These are phyloP conservation scores for Populus hybrid DNA, from an alignment of 441 rosid species.

Conservation along the genomic window DNA sequence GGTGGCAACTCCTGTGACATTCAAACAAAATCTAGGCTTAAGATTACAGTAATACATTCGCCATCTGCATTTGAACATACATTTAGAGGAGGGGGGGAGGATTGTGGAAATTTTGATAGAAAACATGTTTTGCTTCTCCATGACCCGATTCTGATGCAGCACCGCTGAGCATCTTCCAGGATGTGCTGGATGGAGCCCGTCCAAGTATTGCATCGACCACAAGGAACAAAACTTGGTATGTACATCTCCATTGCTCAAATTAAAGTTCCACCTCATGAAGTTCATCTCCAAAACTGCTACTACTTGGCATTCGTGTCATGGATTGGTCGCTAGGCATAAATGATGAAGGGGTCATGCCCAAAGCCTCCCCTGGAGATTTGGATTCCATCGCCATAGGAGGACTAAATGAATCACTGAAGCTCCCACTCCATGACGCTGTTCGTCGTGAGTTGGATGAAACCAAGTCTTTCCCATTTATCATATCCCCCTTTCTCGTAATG, in stretches of 20 bases:
- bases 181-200: slow-evolving; percentile 20
- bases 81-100: not conserved
- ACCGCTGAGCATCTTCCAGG: slow-evolving; percentile 10
- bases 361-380: slow-evolving; percentile 34
- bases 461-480: slow-evolving; percentile 26
- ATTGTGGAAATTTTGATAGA: not conserved
- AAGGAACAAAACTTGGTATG: slow-evolving; percentile 47
- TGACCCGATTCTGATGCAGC: slow-evolving; percentile 15
- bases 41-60: slow-evolving; percentile 17
- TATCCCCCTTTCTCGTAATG: slow-evolving; percentile 35
- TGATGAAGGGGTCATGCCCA: slow-evolving; percentile 37
- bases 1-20: slow-evolving; percentile 23
- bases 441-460: slow-evolving; percentile 52
- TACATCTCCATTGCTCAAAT: slow-evolving; percentile 41
- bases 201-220: slow-evolving; percentile 21
- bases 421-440: slow-evolving; percentile 94
- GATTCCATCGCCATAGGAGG: slow-evolving; percentile 30
- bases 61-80: slow-evolving; percentile 23
- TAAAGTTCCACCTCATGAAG: slow-evolving; percentile 91
- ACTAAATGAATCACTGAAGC: slow-evolving; percentile 36
- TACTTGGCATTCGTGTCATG: slow-evolving; percentile 24
- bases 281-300: slow-evolving; percentile 66
- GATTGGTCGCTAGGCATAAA: slow-evolving; percentile 30
- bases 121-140: slow-evolving; percentile 13
- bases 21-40: slow-evolving; percentile 10